Percentiles rank a stretch among this genome's conserved stretches.
These are phyloP conservation scores for Aspergillus thermomutatus DNA, from an alignment of 2,329 filamentous ascomycete genomes.

Conservation along the genomic window DNA sequence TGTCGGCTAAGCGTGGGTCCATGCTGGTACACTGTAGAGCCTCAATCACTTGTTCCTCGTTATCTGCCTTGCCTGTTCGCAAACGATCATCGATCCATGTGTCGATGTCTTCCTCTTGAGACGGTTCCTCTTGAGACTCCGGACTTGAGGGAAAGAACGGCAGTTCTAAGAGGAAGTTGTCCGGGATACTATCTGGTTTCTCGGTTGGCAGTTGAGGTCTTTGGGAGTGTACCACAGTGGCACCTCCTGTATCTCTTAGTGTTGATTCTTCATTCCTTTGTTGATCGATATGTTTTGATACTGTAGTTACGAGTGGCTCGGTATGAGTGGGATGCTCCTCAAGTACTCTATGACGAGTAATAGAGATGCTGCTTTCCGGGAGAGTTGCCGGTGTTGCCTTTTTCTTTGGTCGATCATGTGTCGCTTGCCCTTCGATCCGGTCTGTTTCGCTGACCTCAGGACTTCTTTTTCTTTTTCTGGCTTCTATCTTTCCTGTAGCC, in stretches of 20 bases:
- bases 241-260: background rate
- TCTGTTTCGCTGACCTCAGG: constrained; percentile 1
- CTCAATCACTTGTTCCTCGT: constrained; percentile 28
- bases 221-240: background rate
- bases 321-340: background rate
- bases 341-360: background rate
- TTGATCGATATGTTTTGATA: background rate
- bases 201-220: background rate
- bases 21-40: constrained; percentile 41
- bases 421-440: background rate
- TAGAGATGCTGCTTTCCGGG: background rate
- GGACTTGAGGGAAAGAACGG: constrained; percentile 28
- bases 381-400: constrained; percentile 5
- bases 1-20: constrained; percentile 36
- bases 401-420: constrained; percentile 6
- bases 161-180: constrained; percentile 26
- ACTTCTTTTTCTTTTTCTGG: constrained; percentile 23
- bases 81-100: constrained; percentile 39
- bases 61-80: constrained; percentile 24
- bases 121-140: constrained; percentile 16
- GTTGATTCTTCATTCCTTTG: background rate
- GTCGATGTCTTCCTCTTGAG: constrained; percentile 27
- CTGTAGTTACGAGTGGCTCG: background rate
- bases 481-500: background rate
- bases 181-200: constrained; percentile 12